Conservation (phyloP, 202 grass and related monocot genomes). For the Musa balbisiana region DNA sequence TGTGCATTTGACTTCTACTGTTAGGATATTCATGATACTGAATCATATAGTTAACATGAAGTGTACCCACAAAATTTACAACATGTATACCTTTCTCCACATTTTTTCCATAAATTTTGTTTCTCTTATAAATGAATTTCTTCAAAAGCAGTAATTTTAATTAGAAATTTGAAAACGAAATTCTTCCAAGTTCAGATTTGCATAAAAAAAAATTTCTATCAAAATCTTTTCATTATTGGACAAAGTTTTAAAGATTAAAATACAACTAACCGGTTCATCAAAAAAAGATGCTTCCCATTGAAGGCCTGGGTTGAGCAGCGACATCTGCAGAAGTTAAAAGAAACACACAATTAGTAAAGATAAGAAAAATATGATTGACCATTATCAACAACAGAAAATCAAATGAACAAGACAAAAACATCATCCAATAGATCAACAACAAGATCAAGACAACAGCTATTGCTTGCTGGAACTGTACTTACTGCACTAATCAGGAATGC, state of each 20-base stretch:
- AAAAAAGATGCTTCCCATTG: slow-evolving; percentile 95
- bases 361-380: slow-evolving; percentile 6
- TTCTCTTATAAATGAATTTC: background rate
- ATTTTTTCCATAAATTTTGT: background rate
- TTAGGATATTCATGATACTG: background rate
- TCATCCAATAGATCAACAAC: slow-evolving; percentile 10
- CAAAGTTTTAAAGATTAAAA: background rate
- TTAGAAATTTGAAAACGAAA: background rate
- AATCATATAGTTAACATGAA: background rate
- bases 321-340: slow-evolving; percentile 47
- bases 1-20: background rate
- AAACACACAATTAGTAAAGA: background rate
- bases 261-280: slow-evolving; percentile 83
- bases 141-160: background rate
- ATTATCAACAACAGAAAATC: background rate
- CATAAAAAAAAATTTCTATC: background rate
- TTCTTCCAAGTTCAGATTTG: background rate
- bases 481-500: slow-evolving; percentile 91
- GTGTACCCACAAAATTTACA: background rate
- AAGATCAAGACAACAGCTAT: background rate
- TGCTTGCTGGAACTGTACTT: slow-evolving; percentile 24
- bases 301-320: slow-evolving; percentile 76
- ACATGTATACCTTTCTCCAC: background rate
- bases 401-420: background rate
- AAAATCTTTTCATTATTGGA: background rate